phyloP scores from a whole-genome alignment of 1,284 basidiomycete species.

The Takashimella koratensis region DNA sequence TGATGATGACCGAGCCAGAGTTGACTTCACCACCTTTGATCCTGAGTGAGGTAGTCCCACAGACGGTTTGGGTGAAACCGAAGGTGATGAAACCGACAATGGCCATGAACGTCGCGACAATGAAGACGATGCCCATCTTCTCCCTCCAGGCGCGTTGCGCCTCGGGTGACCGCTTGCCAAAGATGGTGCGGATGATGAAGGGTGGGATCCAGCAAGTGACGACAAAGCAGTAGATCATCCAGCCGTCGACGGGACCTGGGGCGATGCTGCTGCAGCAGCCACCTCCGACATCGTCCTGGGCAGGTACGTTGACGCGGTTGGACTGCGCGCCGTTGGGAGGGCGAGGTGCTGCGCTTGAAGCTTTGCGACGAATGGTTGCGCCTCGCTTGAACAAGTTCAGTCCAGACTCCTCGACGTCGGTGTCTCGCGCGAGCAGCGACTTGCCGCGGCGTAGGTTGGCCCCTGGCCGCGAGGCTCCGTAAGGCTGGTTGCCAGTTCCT shows the following conservation, averaged over 20 bases:
- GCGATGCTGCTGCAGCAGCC: conserved; percentile 49
- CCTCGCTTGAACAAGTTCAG: conserved; percentile 79
- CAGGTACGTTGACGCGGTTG: conserved; percentile 26
- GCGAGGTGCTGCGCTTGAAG: conserved; percentile 53
- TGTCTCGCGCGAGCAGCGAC: conserved; percentile 79
- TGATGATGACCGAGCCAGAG: conserved; percentile 80
- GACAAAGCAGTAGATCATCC: conserved; percentile 94
- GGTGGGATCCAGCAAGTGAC: conserved; percentile 80
- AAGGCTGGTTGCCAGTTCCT: conserved; percentile 81
- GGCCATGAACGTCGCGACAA: conserved; percentile 81
- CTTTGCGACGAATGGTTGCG: conserved; percentile 67
- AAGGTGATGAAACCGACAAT: conserved; percentile 97
- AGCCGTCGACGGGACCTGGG: conserved; percentile 83
- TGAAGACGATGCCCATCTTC: conserved; percentile 87
- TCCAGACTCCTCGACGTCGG: conserved; percentile 85
- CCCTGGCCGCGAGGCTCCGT: conserved; percentile 32
- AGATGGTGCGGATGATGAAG: conserved; percentile 58
- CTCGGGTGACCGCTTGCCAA: conserved; percentile 83
- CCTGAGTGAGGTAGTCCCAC: conserved; percentile 75
- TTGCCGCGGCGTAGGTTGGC: conserved; percentile 71
- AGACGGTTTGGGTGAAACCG: conserved; percentile 95
- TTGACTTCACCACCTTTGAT: conserved; percentile 75
- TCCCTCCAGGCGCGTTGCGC: conserved; percentile 93
- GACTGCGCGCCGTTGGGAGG: conserved; percentile 40
- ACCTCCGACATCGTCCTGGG: conserved; percentile 1